Percentiles rank a stretch among this genome's conserved stretches.
phyloP scores from a whole-genome alignment of 768 basidiomycete genomes.

The Tulasnella sp. region DNA sequence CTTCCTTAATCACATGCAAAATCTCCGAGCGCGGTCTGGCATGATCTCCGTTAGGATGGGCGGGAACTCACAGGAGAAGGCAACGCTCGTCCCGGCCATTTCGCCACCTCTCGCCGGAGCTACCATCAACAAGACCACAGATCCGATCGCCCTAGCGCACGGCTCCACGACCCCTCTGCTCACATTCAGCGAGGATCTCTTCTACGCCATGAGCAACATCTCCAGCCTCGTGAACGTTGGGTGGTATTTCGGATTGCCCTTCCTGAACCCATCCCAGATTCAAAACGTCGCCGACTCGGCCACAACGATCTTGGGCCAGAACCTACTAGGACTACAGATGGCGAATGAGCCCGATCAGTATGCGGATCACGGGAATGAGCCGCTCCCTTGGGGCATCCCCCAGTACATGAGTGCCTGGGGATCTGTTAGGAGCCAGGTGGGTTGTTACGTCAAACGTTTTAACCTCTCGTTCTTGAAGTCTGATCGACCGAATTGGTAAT shows the following conservation, averaged over 20 bases:
- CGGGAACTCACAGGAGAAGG: conserved; percentile 70
- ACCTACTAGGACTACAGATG: conserved; percentile 26
- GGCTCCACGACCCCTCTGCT: conserved; percentile 34
- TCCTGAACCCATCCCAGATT: conserved; percentile 16
- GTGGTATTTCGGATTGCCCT: conserved; percentile 31
- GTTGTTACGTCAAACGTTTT: background rate
- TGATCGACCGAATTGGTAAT: background rate
- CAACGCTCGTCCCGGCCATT: conserved; percentile 34
- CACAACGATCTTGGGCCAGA: conserved; percentile 4
- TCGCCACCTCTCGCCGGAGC: conserved; percentile 36
- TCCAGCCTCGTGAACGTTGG: conserved; percentile 23
- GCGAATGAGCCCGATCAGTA: conserved; percentile 66
- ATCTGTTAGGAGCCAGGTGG: background rate
- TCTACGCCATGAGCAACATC: conserved; percentile 30
- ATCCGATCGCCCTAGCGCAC: conserved; percentile 24
- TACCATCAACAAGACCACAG: conserved; percentile 39
- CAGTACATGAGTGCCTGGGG: conserved; percentile 25
- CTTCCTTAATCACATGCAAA: conserved; percentile 71
- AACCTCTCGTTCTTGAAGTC: conserved; percentile 20
- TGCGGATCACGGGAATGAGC: conserved; percentile 23
- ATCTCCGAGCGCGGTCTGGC: conserved; percentile 55
- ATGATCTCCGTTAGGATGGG: conserved; percentile 56
- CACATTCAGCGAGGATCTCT: conserved; percentile 31
- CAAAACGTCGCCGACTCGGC: background rate
- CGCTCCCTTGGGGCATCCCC: conserved; percentile 23